Percentiles rank a stretch among this genome's conserved stretches.
Evolutionary conservation across 2,329 filamentous ascomycete species (phyloP).

Genomic region (Aureobasidium sp.): DNA sequence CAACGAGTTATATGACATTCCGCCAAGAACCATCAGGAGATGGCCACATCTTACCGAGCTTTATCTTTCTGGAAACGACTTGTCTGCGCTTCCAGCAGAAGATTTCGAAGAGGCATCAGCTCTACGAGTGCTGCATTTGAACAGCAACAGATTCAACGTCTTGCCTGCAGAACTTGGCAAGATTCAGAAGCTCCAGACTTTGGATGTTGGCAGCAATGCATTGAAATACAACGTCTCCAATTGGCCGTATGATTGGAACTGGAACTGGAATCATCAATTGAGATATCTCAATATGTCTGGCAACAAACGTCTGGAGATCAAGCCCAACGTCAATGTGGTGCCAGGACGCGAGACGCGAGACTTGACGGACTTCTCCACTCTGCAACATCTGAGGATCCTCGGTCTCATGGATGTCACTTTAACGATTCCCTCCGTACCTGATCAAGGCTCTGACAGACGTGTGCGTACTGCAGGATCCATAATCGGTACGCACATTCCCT

Average conservation of each 20-base stretch:
- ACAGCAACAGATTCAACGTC: constrained; percentile 96
- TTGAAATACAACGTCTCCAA: constrained; percentile 99
- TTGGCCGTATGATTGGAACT: constrained; percentile 99
- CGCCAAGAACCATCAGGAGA: constrained; percentile 75
- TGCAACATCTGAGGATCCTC: constrained; percentile 76
- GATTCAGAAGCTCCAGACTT: constrained; percentile 80
- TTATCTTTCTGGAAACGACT: constrained; percentile 89
- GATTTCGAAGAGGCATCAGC: constrained; percentile 86
- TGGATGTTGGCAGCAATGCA: constrained; percentile 91
- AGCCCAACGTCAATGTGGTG: constrained; percentile 51
- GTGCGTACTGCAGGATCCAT: constrained; percentile 94
- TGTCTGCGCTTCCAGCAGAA: constrained; percentile 85
- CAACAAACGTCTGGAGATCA: constrained; percentile 93
- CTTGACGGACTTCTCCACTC: constrained; percentile 82
- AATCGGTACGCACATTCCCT: constrained; percentile 74
- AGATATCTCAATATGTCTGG: constrained; percentile 94
- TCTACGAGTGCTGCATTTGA: constrained; percentile 86
- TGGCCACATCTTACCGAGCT: constrained; percentile 89
- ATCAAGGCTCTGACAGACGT: constrained; percentile 89
- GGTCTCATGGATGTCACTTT: constrained; percentile 98
- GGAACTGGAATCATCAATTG: constrained; percentile 95
- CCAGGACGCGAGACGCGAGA: constrained; percentile 55
- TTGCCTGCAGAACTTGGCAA: constrained; percentile 92
- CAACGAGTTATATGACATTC: constrained; percentile 89
- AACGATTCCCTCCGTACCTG: constrained; percentile 85